Evolutionary conservation across 352 stramenopile species (phyloP), one percentile per base, ranked within the genome.

Genomic region (Detonula confervacea): DNA sequence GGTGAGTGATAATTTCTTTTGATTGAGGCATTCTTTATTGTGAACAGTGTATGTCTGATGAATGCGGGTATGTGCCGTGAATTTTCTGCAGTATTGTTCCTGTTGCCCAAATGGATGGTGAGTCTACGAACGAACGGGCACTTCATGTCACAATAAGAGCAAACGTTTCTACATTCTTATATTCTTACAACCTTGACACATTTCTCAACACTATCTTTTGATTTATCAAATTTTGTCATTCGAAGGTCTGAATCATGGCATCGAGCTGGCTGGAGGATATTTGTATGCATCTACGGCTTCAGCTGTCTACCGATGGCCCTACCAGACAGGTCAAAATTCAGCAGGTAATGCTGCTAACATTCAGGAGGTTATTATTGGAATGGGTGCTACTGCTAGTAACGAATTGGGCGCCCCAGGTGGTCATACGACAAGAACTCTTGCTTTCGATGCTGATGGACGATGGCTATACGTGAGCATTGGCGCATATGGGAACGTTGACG

Each of bases 401-500:
- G 69, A 84, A 24, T 73, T 78, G 49, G 86, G 86, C 49, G 86
- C 79, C n/a, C 63, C 64, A 14, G 62, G 51, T 27, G 87, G 87
- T 52, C 87, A 92, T 63, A 73, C 22, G 11, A 92, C 87, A 24
- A 76, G 87, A 0, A 92, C 87, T 8, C 71, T 92, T 5, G 77
- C 71, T 14, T 87, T 92, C 49, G 84, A 91, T 71, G 22, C 66
- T 2, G 46, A 62, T 27, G 83, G 65, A 12, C 61, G 56, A 35
- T 81, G 54, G 49, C 46, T 93, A 16, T 90, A 93, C 61, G 74
- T 93, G 37, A 82, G 74, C 7, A 83, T 91, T 33, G 88, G 88
- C 20, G 87, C 78, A 0, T 37, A 66, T 57, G 55, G 46, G 0
- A 92, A 92, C 61, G 64, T 90, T 7, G 87, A 88, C 59, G 2